Evolutionary conservation across 1,139 yeast species (phyloP), one percentile per base, ranked within the genome.

Genomic region (Diutina rugosa): DNA sequence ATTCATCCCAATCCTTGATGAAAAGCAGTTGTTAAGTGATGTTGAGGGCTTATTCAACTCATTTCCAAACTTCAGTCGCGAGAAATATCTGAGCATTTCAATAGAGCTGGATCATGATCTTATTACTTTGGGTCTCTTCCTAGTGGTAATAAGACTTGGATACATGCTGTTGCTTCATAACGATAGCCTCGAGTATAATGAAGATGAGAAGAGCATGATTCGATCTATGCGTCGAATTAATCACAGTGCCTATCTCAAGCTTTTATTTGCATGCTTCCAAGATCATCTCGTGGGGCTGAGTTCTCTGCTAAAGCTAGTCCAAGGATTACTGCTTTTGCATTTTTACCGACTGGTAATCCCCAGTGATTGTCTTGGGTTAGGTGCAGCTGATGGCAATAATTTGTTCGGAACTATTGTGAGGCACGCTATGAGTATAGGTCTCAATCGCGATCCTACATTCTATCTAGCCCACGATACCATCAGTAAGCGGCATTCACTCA

Each of bases 351-450:
- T 67, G 55, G 72, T 74, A 9, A 69, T 72, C 6, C 79, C 80
- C 1, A 72, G 72, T 59, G 79, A 76, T 61, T 69, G 76, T 58
- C 75, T 71, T 60, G 80, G 80, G 1, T 65, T 76, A 30, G 72
- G 78, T 48, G 76, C 77, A 6, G 69, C 75, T 0, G 79, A 76
- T 59, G 69, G 75, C 10, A 76, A 73, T 56, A 65, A 73, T 10
- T 64, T 74, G 38, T 68, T 75, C 56, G 78, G 79, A 0, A 65
- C 69, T 1, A 69, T 72, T 14, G 64, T 74, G 21, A 67, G 69
- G 38, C 80, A 76, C 59, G 78, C 80, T 0, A 59, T 72, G 54
- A 67, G 77, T 6, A 74, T 75, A 56, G 80, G 80, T 0, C 65
- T 76, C 55, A 72, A 76, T 59, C 64, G 80, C 14, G 80, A 76